Conservation (phyloP, 2,329 filamentous ascomycete species). For the Fusarium oligoseptatum region DNA sequence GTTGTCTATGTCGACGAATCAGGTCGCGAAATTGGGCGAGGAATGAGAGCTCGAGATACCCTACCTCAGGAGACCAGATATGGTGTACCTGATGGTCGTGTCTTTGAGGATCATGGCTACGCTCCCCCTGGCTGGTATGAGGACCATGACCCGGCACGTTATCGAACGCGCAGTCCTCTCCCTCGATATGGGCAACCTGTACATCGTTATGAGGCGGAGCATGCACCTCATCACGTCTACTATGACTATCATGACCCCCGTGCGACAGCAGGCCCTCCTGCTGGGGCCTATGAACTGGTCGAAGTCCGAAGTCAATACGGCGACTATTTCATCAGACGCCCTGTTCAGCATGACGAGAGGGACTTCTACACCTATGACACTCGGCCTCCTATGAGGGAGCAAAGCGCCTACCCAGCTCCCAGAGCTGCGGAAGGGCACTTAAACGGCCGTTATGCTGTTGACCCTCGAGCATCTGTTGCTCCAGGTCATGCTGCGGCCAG, state of each 20-base stretch:
- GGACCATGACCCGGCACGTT: conserved; percentile 13
- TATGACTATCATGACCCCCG: conserved; percentile 17
- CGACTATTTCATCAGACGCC: conserved; percentile 61
- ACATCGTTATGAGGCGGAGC: conserved; percentile 20
- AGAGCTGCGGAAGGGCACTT: conserved; percentile 1
- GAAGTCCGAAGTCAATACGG: conserved; percentile 60
- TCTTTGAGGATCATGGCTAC: conserved; percentile 9
- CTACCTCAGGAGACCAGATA: conserved; percentile 23
- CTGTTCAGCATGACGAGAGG: conserved; percentile 49
- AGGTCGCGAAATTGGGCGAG: conserved; percentile 42
- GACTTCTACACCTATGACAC: conserved; percentile 45
- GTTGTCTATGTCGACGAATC: conserved; percentile 44
- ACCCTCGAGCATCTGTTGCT: conserved; percentile 8
- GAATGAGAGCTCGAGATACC: conserved; percentile 33
- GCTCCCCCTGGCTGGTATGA: conserved; percentile 24
- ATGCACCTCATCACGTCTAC: conserved; percentile 11
- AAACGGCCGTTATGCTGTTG: conserved; percentile 9
- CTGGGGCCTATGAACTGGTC: conserved; percentile 60
- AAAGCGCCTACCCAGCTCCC: conserved; percentile 20
- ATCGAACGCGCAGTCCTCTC: conserved; percentile 21
- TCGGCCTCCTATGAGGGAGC: conserved; percentile 24
- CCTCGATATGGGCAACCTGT: conserved; percentile 20
- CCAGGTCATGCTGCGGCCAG: background rate
- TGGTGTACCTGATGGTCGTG: conserved; percentile 11
- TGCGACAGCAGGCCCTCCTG: conserved; percentile 16